Base-by-base conservation (phyloP, 352 stramenopile species). In the Pythium vanterpoolii region DNA sequence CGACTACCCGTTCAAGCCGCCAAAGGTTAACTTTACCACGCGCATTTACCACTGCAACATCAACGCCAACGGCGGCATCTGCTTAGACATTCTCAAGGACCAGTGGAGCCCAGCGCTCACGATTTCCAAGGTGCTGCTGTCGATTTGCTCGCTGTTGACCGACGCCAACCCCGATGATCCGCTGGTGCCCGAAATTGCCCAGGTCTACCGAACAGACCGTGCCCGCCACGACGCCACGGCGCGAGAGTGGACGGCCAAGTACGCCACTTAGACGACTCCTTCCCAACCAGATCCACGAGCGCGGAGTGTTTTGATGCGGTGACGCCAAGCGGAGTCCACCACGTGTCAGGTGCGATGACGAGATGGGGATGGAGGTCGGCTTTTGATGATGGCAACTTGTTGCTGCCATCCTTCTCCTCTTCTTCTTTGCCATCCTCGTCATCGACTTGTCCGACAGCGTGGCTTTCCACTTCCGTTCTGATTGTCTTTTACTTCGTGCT, bases 11-110 rank as follows among this genome's bases (percentile, higher is more conserved):
- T 99, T 99, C 82, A 99, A 99, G 87, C 96, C 97, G 28, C 96
- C 96, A 56, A 98, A 96, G 64, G 96, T 99, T 43, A 98, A 98
- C 77, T 99, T 99, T 78, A 99, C 93, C 56, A 99, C 98, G 65
- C 96, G 96, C 76, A 99, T 99, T 64, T 99, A 99, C 75, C 98
- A 99, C 77, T 99, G 96, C 81, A 99, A 99, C 94, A 99, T 99
- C 76, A 99, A 99, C 76, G 96, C 93, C 45, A 99, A 98, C 81
- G 97, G 97, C 67, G 96, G 97, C 51, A 99, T 99, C 67, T 99
- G 98, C 82, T 87, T 99, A 82, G 98, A 99, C 72, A 99, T 99
- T 72, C 83, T 99, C 65, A 99, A 99, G 83, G 97, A 99, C 73
- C 96, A 99, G 79, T 99, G 98, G 98, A 98, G 87, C 71, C 98